phyloP scores from a whole-genome alignment of 192 early-diverging fungal genomes.

The Funneliformis mosseae region DNA sequence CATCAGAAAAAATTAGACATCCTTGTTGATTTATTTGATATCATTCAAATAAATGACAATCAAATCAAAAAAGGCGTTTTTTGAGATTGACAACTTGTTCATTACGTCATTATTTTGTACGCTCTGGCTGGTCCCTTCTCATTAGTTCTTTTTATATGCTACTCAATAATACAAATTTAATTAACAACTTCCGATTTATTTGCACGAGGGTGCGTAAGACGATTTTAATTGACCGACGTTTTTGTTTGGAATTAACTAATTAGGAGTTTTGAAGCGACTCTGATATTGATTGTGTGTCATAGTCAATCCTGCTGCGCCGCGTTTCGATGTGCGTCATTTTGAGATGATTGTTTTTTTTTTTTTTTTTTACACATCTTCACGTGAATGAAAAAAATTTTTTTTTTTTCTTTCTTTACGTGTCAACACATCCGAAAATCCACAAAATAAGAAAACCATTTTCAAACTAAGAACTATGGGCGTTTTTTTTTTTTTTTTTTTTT shows the following conservation, averaged over 20 bases:
- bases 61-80: too few relatives aligned
- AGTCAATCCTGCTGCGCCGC: background rate
- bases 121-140: too few relatives aligned
- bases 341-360: too few relatives aligned
- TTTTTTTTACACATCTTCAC: background rate
- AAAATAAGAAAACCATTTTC: background rate
- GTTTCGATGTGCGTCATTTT: background rate
- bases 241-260: background rate
- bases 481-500: too few relatives aligned
- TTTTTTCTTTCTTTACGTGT: background rate
- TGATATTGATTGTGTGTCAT: background rate
- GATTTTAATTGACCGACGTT: too few relatives aligned
- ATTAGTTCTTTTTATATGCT: too few relatives aligned
- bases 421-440: background rate
- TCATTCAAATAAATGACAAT: background rate
- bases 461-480: too few relatives aligned
- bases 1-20: background rate
- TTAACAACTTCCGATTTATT: too few relatives aligned
- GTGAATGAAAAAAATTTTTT: background rate
- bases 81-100: too few relatives aligned
- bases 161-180: too few relatives aligned
- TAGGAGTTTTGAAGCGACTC: background rate
- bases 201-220: too few relatives aligned
- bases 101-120: too few relatives aligned
- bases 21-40: background rate